Conservation (phyloP, 2,329 filamentous ascomycete genomes). For the Diaporthe citriasiana region DNA sequence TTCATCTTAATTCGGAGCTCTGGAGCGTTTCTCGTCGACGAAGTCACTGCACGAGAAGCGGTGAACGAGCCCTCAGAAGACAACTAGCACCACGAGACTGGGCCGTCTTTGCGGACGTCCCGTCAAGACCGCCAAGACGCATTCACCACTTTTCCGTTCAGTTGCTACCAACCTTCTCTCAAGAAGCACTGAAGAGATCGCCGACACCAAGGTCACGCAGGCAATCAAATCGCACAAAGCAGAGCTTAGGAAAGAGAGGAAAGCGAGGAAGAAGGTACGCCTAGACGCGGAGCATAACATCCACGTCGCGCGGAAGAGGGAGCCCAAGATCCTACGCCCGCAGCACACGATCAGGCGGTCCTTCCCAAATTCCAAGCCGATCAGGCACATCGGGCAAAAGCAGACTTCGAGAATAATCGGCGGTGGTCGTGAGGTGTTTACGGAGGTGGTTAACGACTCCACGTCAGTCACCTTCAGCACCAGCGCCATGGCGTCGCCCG, state of each 20-base stretch:
- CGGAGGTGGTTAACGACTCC: slow-evolving; percentile 44
- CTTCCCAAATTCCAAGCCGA: slow-evolving; percentile 34
- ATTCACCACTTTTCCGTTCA: slow-evolving; percentile 79
- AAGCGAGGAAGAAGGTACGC: slow-evolving; percentile 45
- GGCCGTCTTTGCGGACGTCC: slow-evolving; percentile 40
- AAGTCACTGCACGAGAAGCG: neutral
- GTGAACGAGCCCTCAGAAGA: neutral
- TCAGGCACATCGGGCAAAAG: neutral
- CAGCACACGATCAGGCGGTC: slow-evolving; percentile 45
- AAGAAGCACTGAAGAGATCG: slow-evolving; percentile 47
- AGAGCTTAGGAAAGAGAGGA: slow-evolving; percentile 48
- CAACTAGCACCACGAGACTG: neutral
- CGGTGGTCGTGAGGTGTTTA: slow-evolving; percentile 41
- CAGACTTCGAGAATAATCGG: slow-evolving; percentile 29
- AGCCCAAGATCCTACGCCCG: slow-evolving; percentile 33
- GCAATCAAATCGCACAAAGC: slow-evolving; percentile 40
- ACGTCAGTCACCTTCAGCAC: neutral
- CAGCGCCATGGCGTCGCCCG: slow-evolving; percentile 51
- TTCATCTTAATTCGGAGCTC: neutral
- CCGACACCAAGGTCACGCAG: slow-evolving; percentile 33
- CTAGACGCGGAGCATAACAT: slow-evolving; percentile 36
- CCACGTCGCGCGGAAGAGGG: slow-evolving; percentile 37
- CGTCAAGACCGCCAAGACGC: slow-evolving; percentile 71
- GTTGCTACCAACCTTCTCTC: slow-evolving; percentile 62
- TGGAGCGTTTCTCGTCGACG: neutral